A percentile compares a stretch with the other conserved stretches of the same genome.
Evolutionary conservation across 2,329 filamentous ascomycete species (phyloP).

Genomic region (Fusarium dlaminii): DNA sequence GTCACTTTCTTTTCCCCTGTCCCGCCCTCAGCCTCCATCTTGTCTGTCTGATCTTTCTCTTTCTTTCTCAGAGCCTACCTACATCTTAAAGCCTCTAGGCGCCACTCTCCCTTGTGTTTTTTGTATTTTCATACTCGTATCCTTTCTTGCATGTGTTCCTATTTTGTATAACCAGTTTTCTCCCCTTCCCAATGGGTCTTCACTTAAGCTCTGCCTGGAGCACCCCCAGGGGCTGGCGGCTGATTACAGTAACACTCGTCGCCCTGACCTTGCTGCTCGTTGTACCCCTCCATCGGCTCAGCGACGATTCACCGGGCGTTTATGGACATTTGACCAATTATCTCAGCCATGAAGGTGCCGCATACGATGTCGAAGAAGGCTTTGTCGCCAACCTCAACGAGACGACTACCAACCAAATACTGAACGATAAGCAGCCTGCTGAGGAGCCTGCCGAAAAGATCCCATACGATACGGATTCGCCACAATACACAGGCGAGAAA

Average conservation of each 20-base stretch:
- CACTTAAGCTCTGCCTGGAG: slow-evolving; percentile 41
- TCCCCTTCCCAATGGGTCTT: slow-evolving; percentile 33
- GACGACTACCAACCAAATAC: slow-evolving; percentile 39
- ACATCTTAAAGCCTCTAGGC: slow-evolving; percentile 2
- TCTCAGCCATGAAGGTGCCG: slow-evolving; percentile 44
- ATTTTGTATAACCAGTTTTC: background rate
- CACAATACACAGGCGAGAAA: slow-evolving; percentile 19
- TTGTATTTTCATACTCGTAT: background rate
- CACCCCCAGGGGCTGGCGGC: slow-evolving; percentile 43
- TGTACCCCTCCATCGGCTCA: slow-evolving; percentile 46
- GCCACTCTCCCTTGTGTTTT: slow-evolving; percentile 10
- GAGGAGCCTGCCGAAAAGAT: slow-evolving; percentile 8
- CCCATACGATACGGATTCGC: slow-evolving; percentile 7
- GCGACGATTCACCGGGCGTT: slow-evolving; percentile 42
- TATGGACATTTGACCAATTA: slow-evolving; percentile 46
- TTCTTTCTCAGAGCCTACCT: background rate
- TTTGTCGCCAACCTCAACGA: slow-evolving; percentile 46
- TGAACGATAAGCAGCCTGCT: slow-evolving; percentile 13
- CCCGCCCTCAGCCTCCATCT: slow-evolving; percentile 5
- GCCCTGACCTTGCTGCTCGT: slow-evolving; percentile 43
- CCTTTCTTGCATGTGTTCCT: slow-evolving; percentile 4
- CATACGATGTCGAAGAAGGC: slow-evolving; percentile 46
- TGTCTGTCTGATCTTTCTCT: background rate
- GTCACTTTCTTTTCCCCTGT: slow-evolving; percentile 24
- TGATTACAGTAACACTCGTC: slow-evolving; percentile 41